A percentile compares a stretch with the other conserved stretches of the same genome.
Conservation (phyloP, 1,139 yeast genomes). For the Suhomyces taliae region DNA sequence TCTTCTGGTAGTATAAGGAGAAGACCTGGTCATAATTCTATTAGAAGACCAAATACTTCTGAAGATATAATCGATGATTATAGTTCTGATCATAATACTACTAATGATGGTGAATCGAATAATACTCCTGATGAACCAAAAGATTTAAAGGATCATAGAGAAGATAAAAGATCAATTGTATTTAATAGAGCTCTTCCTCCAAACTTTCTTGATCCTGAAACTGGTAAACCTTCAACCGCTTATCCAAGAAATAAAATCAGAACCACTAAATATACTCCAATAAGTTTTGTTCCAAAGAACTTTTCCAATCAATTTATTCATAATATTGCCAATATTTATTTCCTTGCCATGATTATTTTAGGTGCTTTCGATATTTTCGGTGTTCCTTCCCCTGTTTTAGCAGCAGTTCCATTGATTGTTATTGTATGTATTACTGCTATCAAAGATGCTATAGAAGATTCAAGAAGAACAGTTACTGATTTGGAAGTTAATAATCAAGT, state of each 20-base stretch:
- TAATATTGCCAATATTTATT: constrained; percentile 58
- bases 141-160: constrained; percentile 44
- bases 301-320: constrained; percentile 47
- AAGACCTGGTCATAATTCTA: constrained; percentile 13
- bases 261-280: constrained; percentile 61
- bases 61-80: constrained; percentile 30
- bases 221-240: constrained; percentile 29
- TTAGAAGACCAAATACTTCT: constrained; percentile 24
- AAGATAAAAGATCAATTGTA: constrained; percentile 55
- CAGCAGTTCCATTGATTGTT: constrained; percentile 60
- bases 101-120: constrained; percentile 17
- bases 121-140: constrained; percentile 24
- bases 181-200: constrained; percentile 71
- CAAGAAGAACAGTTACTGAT: constrained; percentile 53
- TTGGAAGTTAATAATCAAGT: constrained; percentile 53
- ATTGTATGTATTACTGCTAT: constrained; percentile 55
- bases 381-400: constrained; percentile 54
- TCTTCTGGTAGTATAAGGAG: constrained; percentile 7
- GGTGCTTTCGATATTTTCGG: constrained; percentile 59
- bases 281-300: constrained; percentile 55
- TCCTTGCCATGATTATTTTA: constrained; percentile 49
- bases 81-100: constrained; percentile 17
- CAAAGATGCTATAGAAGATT: constrained; percentile 60
- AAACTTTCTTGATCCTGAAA: constrained; percentile 51
- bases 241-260: constrained; percentile 59